These are phyloP conservation scores for Neurospora tetrasperma DNA, from an alignment of 495 filamentous ascomycete species.

Conservation along the genomic window DNA sequence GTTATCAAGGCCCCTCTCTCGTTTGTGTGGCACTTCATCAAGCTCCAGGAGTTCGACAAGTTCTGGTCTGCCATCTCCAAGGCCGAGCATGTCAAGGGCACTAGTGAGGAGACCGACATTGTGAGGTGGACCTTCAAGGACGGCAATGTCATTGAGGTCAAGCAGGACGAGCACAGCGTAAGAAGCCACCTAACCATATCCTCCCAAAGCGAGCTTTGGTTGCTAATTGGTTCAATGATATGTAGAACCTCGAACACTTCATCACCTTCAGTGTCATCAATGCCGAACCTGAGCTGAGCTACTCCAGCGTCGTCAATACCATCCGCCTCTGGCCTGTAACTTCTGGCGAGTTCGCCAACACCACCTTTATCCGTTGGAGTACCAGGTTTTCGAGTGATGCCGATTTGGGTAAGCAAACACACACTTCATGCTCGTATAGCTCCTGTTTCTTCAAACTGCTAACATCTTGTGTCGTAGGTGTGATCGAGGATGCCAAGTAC, in stretches of 20 bases:
- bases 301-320: slow-evolving; percentile 52
- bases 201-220: background rate
- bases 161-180: slow-evolving; percentile 63
- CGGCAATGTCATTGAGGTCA: slow-evolving; percentile 52
- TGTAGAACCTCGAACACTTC: slow-evolving; percentile 56
- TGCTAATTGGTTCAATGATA: background rate
- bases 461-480: slow-evolving; percentile 31
- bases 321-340: slow-evolving; percentile 52
- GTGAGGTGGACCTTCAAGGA: slow-evolving; percentile 57
- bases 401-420: slow-evolving; percentile 45
- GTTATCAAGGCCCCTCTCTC: slow-evolving; percentile 53
- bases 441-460: slow-evolving; percentile 1
- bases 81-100: slow-evolving; percentile 47
- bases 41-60: slow-evolving; percentile 47
- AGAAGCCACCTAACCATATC: slow-evolving; percentile 5
- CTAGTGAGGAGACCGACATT: slow-evolving; percentile 50
- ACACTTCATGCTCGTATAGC: background rate
- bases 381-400: slow-evolving; percentile 59
- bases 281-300: slow-evolving; percentile 45
- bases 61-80: slow-evolving; percentile 50
- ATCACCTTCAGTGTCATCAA: slow-evolving; percentile 61
- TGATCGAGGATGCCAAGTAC: slow-evolving; percentile 62
- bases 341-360: slow-evolving; percentile 46
- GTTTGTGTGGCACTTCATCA: slow-evolving; percentile 59
- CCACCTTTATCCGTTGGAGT: slow-evolving; percentile 54